Base-by-base conservation (phyloP, 345 rosid species). In the Cardamine resedifolia region DNA sequence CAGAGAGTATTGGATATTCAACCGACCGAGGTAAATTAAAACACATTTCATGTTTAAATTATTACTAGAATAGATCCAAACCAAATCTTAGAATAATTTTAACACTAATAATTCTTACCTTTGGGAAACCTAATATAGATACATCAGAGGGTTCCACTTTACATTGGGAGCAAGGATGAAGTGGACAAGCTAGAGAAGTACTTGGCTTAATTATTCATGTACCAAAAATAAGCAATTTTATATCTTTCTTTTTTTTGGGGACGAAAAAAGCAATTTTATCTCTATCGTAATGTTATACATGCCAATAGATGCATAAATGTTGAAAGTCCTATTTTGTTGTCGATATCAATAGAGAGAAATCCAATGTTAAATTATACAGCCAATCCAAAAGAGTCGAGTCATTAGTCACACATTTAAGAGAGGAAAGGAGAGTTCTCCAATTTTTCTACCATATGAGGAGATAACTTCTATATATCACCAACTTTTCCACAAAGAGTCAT, bases 181-280 rank as follows among this genome's bases (percentile, higher is more conserved):
- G 96, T 91, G 21, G 96, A 94, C 84, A 91, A 94, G 77, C 64
- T 94, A 78, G 95, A 94, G 85, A 91, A 94, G 81, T 91, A 84
- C 64, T 82, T 94, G 77, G 96, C 88, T 83, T 94, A 78, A 86
- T 38, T 60, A 86, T 38, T 60, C 28, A 44, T 70, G 57, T 61
- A 76, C 73, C 71, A 79, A 64, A 34, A 58, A 55, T 41, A 77
- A 56, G 71, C 34, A n/a, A n/a, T 43, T 43, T 43, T 43, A 2
- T 2, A 2, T n/a, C 0, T 0, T 36, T 36, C 3, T 5, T 41
- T 5, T 43, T 14, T 39, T 39, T 39, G 12, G 1, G 18, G 47
- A 43, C 19, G 9, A 43, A 43, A 43, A n/a, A 43, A n/a, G 47
- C 47, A 15, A 16, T 44, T 44, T n/a, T 16, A 16, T 44, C 10